Evolutionary conservation across 345 rosid genomes (phyloP).

Genomic region (Combretum micranthum): DNA sequence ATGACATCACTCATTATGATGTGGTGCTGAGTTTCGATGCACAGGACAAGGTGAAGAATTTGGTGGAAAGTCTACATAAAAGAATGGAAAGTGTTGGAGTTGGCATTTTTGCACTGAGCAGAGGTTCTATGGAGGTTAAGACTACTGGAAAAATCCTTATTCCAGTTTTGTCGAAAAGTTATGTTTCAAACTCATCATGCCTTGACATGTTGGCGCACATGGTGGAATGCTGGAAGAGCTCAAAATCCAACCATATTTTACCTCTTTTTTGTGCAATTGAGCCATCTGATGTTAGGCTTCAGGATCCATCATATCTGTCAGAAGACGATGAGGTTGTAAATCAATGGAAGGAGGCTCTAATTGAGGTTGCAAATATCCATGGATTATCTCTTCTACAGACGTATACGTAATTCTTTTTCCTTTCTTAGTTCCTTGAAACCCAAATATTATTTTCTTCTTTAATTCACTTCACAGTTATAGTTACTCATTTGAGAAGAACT

Average conservation of each 20-base stretch:
- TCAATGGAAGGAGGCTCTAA: slow-evolving; percentile 10
- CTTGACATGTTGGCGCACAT: slow-evolving; percentile 5
- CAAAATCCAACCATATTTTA: neutral
- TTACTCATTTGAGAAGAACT: too few species aligned
- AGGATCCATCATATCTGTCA: neutral
- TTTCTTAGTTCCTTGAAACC: neutral
- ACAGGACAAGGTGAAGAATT: too few species aligned
- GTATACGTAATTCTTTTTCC: neutral
- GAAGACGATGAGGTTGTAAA: neutral
- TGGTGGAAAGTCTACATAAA: too few species aligned
- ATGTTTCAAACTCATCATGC: slow-evolving; percentile 8
- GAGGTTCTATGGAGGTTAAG: too few species aligned
- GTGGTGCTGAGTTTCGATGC: too few species aligned
- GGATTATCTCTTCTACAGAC: slow-evolving; percentile 1
- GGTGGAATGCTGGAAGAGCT: neutral
- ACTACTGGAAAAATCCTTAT: neutral
- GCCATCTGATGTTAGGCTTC: slow-evolving; percentile 5
- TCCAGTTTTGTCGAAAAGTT: slow-evolving; percentile 3
- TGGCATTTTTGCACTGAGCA: too few species aligned
- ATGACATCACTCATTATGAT: too few species aligned
- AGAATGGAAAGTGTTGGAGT: too few species aligned
- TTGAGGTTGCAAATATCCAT: neutral
- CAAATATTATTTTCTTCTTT: neutral
- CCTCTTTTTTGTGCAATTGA: slow-evolving; percentile 7
- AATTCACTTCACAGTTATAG: too few species aligned